Evolutionary conservation across 768 basidiomycete genomes (phyloP), one percentile per base, ranked within the genome.

Genomic region (Daedaleopsis sinensis): DNA sequence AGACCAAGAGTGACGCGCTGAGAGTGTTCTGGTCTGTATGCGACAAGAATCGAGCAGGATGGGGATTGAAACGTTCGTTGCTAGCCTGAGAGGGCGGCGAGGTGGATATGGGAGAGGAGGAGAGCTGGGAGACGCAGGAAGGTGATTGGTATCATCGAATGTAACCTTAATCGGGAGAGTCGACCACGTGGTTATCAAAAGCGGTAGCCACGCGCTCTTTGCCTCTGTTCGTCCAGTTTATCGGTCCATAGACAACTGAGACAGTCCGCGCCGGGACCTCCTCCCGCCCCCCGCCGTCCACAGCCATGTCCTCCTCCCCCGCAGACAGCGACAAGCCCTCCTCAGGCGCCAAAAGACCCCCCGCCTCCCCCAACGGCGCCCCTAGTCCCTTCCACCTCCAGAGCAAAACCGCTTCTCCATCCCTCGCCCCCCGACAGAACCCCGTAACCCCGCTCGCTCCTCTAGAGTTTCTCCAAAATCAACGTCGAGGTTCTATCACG

Each of bases 401-500:
- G 56, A 68, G 68, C 65, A 72, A 70, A 56, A 62, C 68, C 65
- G 37, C 66, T 66, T 63, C 72, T 43, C 73, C 72, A 54, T 59
- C 69, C 60, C 58, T 76, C 23, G 62, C 65, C 59, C 63, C 77
- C 50, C 77, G 82, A 66, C 82, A 79, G 65, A 82, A 83, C 37
- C 82, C 86, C 18, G 77, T 82, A 50, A 78, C 84, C 4, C 82
- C 89, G 56, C 82, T 93, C 35, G 86, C 88, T 2, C 90, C 91
- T 10, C 85, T 93, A 68, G 88, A 91, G 71, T 87, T 83, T 71
- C 82, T 92, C 24, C 90, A 91, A 72, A 90, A 83, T 57, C 91
- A 92, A 70, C 84, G 91, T n/a, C 78, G 90, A 59, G 90, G 90
- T 61, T 93, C 92, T 1, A 88, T 91, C 70, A 91, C 91, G 9